A percentile compares a stretch with the other conserved stretches of the same genome.
phyloP scores from a whole-genome alignment of 2,329 filamentous ascomycete species.

The Diaporthe sp. region DNA sequence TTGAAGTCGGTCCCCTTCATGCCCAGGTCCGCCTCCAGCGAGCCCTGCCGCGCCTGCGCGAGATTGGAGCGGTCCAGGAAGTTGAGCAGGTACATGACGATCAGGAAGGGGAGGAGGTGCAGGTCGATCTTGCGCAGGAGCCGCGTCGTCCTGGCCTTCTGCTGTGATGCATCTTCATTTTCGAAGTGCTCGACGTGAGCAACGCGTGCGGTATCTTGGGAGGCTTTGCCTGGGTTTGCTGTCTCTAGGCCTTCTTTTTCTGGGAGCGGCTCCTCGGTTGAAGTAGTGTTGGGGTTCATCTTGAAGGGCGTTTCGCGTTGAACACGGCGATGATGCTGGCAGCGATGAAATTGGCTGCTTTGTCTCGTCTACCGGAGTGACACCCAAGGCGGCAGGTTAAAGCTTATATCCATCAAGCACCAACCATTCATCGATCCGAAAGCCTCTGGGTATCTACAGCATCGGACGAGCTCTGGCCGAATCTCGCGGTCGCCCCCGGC shows the following conservation, averaged over 20 bases:
- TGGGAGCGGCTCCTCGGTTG: neutral
- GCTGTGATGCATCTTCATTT: constrained; percentile 34
- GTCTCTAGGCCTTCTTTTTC: neutral
- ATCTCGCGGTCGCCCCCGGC: neutral
- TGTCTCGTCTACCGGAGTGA: neutral
- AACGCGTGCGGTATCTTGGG: constrained; percentile 1
- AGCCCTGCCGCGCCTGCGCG: constrained; percentile 67
- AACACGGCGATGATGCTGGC: neutral
- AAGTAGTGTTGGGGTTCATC: neutral
- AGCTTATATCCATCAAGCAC: constrained; percentile 26
- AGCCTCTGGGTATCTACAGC: neutral
- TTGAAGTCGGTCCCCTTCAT: constrained; percentile 72
- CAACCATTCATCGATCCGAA: neutral
- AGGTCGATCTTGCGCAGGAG: constrained; percentile 66
- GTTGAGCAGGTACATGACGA: constrained; percentile 70
- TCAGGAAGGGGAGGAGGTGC: constrained; percentile 65
- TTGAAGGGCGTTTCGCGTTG: neutral
- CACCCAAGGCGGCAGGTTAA: constrained; percentile 19
- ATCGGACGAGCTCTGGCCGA: constrained; percentile 19
- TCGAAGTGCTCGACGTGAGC: constrained; percentile 33
- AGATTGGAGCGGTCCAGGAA: constrained; percentile 68
- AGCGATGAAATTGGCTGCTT: neutral
- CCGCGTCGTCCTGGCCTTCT: constrained; percentile 40
- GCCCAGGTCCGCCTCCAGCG: constrained; percentile 65
- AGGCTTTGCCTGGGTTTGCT: neutral